Percentiles rank a stretch among this genome's conserved stretches.
phyloP scores from a whole-genome alignment of 768 basidiomycete species.

The Lactarius sanguifluus region DNA sequence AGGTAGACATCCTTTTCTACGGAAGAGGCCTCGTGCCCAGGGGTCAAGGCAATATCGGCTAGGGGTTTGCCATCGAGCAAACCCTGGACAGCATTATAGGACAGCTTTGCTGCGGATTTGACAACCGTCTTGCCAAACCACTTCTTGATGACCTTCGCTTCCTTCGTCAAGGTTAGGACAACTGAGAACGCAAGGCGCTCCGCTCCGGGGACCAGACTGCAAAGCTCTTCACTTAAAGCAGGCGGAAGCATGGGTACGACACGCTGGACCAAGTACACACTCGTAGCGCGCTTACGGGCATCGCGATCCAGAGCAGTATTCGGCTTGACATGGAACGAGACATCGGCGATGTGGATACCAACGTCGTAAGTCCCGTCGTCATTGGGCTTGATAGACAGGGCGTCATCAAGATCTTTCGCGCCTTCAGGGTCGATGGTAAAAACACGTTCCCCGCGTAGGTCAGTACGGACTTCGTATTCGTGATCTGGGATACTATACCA shows the following conservation, averaged over 20 bases:
- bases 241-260: slow-evolving; percentile 97
- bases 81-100: slow-evolving; percentile 79
- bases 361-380: slow-evolving; percentile 93
- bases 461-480: slow-evolving; percentile 84
- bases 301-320: slow-evolving; percentile 98
- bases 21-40: slow-evolving; percentile 57
- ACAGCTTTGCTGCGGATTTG: slow-evolving; percentile 82
- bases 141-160: slow-evolving; percentile 80
- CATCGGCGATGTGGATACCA: slow-evolving; percentile 95
- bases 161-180: slow-evolving; percentile 79
- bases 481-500: slow-evolving; percentile 75
- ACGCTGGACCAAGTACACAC: slow-evolving; percentile 95
- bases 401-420: slow-evolving; percentile 94
- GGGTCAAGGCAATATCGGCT: slow-evolving; percentile 49
- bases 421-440: slow-evolving; percentile 92
- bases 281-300: slow-evolving; percentile 94
- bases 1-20: slow-evolving; percentile 75
- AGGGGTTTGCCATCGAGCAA: slow-evolving; percentile 75
- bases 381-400: slow-evolving; percentile 82
- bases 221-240: slow-evolving; percentile 87
- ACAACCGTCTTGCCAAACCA: slow-evolving; percentile 95
- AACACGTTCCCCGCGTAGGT: slow-evolving; percentile 78
- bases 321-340: slow-evolving; percentile 91
- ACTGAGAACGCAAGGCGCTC: slow-evolving; percentile 92
- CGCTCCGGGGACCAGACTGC: slow-evolving; percentile 83